Evolutionary conservation across 2,329 filamentous ascomycete genomes (phyloP), one percentile per base, ranked within the genome.

Genomic region (Esteya vermicola): DNA sequence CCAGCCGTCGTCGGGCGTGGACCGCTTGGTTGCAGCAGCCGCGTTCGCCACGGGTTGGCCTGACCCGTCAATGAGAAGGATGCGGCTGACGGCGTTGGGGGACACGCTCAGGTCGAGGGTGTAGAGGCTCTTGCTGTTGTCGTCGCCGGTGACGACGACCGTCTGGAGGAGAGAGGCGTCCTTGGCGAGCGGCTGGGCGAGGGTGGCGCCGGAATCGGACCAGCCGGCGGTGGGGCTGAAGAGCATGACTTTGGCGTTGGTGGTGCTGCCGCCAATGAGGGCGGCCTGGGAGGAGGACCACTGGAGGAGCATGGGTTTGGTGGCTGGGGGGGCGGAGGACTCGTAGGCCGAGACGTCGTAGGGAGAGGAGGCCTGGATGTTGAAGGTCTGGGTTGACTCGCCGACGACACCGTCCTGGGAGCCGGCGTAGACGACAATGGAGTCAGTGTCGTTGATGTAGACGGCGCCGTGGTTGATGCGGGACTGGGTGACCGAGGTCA

Each of bases 401-500:
- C 62, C 58, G 9, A 61, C 57, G 26, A 61, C 62, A 21, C 73
- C 74, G 48, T 78, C 72, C 50, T 78, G 75, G 14, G 70, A 75
- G 34, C 89, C 89, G 25, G 79, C 83, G 54, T 88, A 95, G 21
- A 94, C 68, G 20, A 95, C 60, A 40, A 96, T 82, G 4, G 75
- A 70, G 41, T 84, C 70, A 14, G 75, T 72, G 19, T 70, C 68
- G 45, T 76, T 70, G 40, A 96, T 64, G 54, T 86, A 95, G 16
- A 74, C 70, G 12, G 81, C 81, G 48, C 75, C 78, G 57, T 96
- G 89, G 49, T 79, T 73, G 43, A 75, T 64, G 43, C 85, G 76
- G 51, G 85, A 75, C 53, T 81, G 68, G 36, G 81, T 70, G 34
- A 78, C 72, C 27, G 59, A 55, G 25, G 62, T 61, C 14, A 57